phyloP scores from a whole-genome alignment of 2,329 filamentous ascomycete genomes.

The Chaetomiaceae sp. region DNA sequence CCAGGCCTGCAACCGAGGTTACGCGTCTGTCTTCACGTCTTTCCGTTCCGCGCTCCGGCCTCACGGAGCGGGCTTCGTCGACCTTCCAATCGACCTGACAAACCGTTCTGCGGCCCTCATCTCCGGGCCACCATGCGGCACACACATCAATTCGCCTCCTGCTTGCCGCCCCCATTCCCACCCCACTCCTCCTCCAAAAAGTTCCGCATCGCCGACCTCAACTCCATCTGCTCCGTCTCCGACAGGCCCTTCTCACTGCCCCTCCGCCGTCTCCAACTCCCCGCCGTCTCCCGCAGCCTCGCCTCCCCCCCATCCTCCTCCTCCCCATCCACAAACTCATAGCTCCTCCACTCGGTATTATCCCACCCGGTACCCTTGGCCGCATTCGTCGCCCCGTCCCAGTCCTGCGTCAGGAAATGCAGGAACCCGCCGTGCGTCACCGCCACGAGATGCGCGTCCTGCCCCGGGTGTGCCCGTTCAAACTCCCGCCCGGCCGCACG shows the following conservation, averaged over 20 bases:
- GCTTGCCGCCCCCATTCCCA: no score
- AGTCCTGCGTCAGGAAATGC: conserved; percentile 82
- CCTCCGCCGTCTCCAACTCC: conserved; percentile 41
- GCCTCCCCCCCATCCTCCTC: conserved; percentile 48
- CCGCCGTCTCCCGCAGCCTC: conserved; percentile 41
- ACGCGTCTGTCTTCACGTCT: no score
- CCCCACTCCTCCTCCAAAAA: conserved; percentile 28
- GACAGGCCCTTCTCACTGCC: conserved; percentile 38
- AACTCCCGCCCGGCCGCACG: conserved; percentile 40
- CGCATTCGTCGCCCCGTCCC: conserved; percentile 51
- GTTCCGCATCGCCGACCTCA: conserved; percentile 35
- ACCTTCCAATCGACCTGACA: no score
- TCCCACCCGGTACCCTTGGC: conserved; percentile 60
- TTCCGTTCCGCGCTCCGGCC: no score
- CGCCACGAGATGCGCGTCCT: conserved; percentile 61
- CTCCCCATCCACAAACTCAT: conserved; percentile 51
- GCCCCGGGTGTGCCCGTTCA: conserved; percentile 33
- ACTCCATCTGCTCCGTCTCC: conserved; percentile 40
- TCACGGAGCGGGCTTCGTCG: no score
- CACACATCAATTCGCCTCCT: no score
- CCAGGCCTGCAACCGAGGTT: no score
- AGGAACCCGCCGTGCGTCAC: conserved; percentile 80
- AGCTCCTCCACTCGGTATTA: conserved; percentile 68
- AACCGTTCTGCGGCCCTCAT: no score
- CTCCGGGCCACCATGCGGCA: no score